Base-by-base conservation (phyloP, 139 green algal genomes). In the Chlamydomonas schloesseri region DNA sequence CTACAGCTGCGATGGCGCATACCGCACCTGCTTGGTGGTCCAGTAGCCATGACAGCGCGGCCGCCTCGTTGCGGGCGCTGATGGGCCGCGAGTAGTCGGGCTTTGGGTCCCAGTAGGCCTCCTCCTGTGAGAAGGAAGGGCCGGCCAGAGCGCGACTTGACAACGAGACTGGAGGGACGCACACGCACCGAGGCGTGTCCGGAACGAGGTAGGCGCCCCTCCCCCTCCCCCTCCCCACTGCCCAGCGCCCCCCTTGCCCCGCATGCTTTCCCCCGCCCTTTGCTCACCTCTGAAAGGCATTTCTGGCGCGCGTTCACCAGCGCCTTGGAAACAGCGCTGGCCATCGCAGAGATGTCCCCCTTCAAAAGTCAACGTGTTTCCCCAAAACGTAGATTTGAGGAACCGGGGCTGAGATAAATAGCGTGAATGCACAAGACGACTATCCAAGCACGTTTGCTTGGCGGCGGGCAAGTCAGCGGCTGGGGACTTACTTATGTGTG, bases 1-100 rank as follows among this genome's bases (percentile, higher is more conserved):
- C n/a, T n/a, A n/a, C n/a, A n/a, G n/a, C n/a, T n/a, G n/a, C n/a
- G n/a, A n/a, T n/a, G n/a, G n/a, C n/a, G n/a, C n/a, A n/a, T n/a
- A n/a, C n/a, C 74, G 17, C 33, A 85, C 79, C 65, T 23, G 79
- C 42, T 50, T 81, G 71, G 73, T 89, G 57, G 86, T 90, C 50
- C 4, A 94, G 80, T 67, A 96, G 85, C 81, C 94, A 75, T 17
- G 93, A 94, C 36, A 96, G 81, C 0, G 92, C 91, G 3, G 93
- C 93, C 14, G 93, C 93, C 73, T 96, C 93, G 57, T 96, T 96
- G 26, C 93, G 88, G 6, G 91, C 76, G 69, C 91, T 93, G 26
- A 96, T 69, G 24, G 87, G 78, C 0, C 70, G 53, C 0, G 34
- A 50, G 42, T 94, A 71, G 70, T 94, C 91, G 31, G 55, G 50